Evolutionary conservation across 140 eudicot species (phyloP).

Genomic region (Ambrosia hybrid): DNA sequence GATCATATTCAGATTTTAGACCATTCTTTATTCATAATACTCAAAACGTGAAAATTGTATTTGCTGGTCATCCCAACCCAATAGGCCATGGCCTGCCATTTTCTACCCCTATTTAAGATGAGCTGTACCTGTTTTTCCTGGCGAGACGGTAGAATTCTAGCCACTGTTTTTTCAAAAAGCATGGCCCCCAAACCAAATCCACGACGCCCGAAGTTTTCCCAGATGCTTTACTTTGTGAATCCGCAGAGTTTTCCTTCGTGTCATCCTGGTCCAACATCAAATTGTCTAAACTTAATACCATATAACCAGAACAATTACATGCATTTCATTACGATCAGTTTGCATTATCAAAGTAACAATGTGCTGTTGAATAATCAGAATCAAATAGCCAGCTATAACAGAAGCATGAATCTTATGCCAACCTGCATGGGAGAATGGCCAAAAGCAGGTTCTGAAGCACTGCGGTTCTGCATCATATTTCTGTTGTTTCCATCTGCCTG

Average conservation of each 20-base stretch:
- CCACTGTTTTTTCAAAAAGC: conserved; percentile 71
- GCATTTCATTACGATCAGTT: too few species aligned
- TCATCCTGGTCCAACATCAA: conserved; percentile 53
- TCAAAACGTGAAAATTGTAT: neutral
- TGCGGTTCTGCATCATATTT: conserved; percentile 64
- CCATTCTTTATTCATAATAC: neutral
- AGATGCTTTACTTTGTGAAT: conserved; percentile 52
- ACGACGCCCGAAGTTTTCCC: conserved; percentile 46
- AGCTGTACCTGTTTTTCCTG: conserved; percentile 73
- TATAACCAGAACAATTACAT: neutral
- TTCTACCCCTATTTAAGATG: conserved; percentile 1
- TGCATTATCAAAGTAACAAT: neutral
- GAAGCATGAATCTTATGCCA: conserved; percentile 16
- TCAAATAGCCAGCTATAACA: neutral
- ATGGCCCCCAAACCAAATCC: conserved; percentile 84
- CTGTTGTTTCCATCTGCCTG: conserved; percentile 57
- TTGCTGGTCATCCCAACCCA: neutral
- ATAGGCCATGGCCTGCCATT: neutral
- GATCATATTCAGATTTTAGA: neutral
- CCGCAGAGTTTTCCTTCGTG: conserved; percentile 62
- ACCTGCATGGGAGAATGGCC: conserved; percentile 86
- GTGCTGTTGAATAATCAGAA: neutral
- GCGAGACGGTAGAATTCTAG: conserved; percentile 73
- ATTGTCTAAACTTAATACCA: neutral
- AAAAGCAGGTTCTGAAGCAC: conserved; percentile 91